These are phyloP conservation scores for Solanum lignicaule DNA, from an alignment of 257 asterid genomes.

Conservation along the genomic window DNA sequence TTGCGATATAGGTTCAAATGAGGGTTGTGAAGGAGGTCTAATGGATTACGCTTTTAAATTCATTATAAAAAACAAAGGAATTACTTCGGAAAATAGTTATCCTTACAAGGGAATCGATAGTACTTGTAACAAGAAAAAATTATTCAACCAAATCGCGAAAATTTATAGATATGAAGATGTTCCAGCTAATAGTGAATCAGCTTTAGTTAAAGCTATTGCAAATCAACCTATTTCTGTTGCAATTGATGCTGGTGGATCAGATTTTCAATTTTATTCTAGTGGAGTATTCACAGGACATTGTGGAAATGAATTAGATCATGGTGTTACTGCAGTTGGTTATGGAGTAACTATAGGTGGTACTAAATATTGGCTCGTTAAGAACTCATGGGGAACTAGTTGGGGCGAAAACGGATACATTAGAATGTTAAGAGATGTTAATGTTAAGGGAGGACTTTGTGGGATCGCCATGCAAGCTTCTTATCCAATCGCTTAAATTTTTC, in stretches of 20 bases:
- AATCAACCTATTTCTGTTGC: neutral
- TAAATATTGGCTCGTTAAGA: conserved; percentile 20
- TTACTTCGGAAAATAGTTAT: conserved; percentile 24
- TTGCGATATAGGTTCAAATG: conserved; percentile 16
- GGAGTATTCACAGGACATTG: conserved; percentile 31
- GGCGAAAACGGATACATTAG: neutral
- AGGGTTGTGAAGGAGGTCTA: conserved; percentile 17
- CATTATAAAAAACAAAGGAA: conserved; percentile 20
- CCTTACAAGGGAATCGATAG: conserved; percentile 15
- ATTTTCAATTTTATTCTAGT: conserved; percentile 3
- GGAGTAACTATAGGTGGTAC: conserved; percentile 6
- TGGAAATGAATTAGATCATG: conserved; percentile 30
- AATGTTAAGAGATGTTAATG: conserved; percentile 18
- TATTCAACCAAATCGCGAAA: neutral
- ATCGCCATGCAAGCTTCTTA: neutral
- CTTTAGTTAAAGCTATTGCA: conserved; percentile 20
- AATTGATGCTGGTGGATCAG: neutral
- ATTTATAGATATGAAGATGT: neutral
- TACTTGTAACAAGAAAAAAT: too few species aligned
- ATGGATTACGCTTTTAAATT: conserved; percentile 12
- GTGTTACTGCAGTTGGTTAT: conserved; percentile 28
- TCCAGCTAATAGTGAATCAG: conserved; percentile 21
- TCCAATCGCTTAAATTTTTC: neutral
- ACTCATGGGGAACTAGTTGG: neutral
- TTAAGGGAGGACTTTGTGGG: neutral